These are phyloP conservation scores for Saxispiralis lemnorum DNA, from an alignment of 495 filamentous ascomycete species.

Conservation along the genomic window DNA sequence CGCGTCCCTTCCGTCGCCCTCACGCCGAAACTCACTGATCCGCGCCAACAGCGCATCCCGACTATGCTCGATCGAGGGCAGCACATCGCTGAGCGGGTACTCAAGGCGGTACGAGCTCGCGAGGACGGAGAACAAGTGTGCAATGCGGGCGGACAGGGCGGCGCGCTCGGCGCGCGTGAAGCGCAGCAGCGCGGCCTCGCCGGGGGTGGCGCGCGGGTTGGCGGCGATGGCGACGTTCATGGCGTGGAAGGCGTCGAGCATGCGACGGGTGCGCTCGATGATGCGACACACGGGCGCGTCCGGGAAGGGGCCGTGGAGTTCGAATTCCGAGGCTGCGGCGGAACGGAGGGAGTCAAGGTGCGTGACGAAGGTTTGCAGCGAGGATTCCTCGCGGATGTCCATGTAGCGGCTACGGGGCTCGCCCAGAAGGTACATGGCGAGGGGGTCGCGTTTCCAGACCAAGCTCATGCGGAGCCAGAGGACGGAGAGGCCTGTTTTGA, in stretches of 20 bases:
- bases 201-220: constrained; percentile 53
- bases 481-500: constrained; percentile 69
- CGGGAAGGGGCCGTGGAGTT: constrained; percentile 71
- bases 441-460: constrained; percentile 89
- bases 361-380: constrained; percentile 41
- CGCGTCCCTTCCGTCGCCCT: constrained; percentile 34
- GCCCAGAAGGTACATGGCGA: constrained; percentile 48
- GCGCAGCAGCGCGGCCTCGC: constrained; percentile 59
- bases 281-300: constrained; percentile 49
- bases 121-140: constrained; percentile 83
- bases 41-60: constrained; percentile 76
- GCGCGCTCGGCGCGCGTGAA: constrained; percentile 66
- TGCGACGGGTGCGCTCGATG: constrained; percentile 57
- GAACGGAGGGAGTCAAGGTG: constrained; percentile 53
- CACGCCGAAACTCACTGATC: constrained; percentile 67
- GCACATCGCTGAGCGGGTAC: constrained; percentile 72
- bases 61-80: constrained; percentile 64
- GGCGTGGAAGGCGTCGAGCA: constrained; percentile 83
- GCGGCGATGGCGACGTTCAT: constrained; percentile 87
- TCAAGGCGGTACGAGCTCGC: constrained; percentile 84
- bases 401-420: constrained; percentile 40
- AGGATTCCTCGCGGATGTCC: constrained; percentile 61
- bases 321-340: constrained; percentile 65
- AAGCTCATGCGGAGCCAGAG: constrained; percentile 89
- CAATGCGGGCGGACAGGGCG: constrained; percentile 67